Evolutionary conservation across 371 early-diverging fungal genomes (phyloP).

Genomic region (Mortierella sp.): DNA sequence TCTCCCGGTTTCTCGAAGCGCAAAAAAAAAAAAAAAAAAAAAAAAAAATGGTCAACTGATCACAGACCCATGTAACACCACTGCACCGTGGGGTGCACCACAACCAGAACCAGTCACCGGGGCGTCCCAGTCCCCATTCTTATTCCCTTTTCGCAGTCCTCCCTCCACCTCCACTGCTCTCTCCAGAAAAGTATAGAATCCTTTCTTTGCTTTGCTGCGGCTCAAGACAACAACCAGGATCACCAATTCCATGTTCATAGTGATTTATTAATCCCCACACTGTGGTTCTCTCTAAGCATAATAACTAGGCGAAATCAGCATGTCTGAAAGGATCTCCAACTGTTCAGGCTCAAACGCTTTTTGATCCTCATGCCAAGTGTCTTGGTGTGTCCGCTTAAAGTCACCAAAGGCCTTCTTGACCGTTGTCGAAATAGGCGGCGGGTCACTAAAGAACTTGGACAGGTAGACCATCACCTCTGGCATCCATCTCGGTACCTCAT

Average conservation of each 20-base stretch:
- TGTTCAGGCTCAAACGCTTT: slow-evolving; percentile 81
- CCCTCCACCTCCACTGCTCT: too few relatives aligned
- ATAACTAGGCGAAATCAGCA: slow-evolving; percentile 88
- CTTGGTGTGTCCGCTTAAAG: slow-evolving; percentile 92
- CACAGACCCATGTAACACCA: too few relatives aligned
- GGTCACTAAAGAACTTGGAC: slow-evolving; percentile 85
- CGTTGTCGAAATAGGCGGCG: slow-evolving; percentile 86
- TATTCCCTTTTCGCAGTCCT: too few relatives aligned
- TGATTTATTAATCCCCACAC: too few relatives aligned
- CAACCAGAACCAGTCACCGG: too few relatives aligned
- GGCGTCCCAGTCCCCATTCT: too few relatives aligned
- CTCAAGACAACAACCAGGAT: too few relatives aligned
- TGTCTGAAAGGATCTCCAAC: slow-evolving; percentile 80
- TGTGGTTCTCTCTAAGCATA: slow-evolving; percentile 64
- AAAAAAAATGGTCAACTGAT: not conserved
- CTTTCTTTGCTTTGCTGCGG: too few relatives aligned
- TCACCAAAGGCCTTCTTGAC: slow-evolving; percentile 90
- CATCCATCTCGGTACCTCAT: slow-evolving; percentile 93
- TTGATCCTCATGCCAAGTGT: slow-evolving; percentile 93
- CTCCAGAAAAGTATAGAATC: too few relatives aligned
- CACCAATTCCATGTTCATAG: too few relatives aligned
- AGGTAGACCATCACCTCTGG: slow-evolving; percentile 81
- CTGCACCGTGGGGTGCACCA: too few relatives aligned
- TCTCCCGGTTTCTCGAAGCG: not conserved
- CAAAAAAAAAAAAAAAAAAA: slow-evolving; percentile 5